A percentile compares a stretch with the other conserved stretches of the same genome.
These are phyloP conservation scores for Phalaenopsis hybrid DNA, from an alignment of 116 monocot genomes.

Conservation along the genomic window DNA sequence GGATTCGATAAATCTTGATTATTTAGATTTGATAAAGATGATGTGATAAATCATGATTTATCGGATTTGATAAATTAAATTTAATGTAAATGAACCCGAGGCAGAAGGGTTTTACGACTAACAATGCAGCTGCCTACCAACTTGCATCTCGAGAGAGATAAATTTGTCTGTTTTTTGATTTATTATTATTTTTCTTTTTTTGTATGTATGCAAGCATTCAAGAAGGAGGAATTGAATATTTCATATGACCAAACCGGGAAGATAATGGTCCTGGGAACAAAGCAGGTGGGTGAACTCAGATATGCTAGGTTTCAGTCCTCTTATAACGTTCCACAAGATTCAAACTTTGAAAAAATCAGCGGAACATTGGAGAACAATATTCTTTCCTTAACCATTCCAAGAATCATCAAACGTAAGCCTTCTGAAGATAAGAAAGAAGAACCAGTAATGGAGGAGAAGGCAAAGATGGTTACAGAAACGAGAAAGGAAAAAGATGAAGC, in stretches of 20 bases:
- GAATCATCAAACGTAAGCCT: background rate
- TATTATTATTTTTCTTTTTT: too few species aligned
- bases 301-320: conserved; percentile 19
- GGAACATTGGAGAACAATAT: conserved; percentile 38
- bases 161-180: too few species aligned
- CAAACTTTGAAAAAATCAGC: conserved; percentile 34
- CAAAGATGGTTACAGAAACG: background rate
- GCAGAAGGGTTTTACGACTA: too few species aligned
- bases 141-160: too few species aligned
- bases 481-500: background rate
- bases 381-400: conserved; percentile 48
- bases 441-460: background rate
- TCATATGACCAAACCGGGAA: conserved; percentile 40
- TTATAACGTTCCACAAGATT: conserved; percentile 35
- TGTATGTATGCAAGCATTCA: conserved; percentile 25
- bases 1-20: too few species aligned
- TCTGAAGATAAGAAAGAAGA: background rate
- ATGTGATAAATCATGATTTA: too few species aligned
- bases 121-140: too few species aligned
- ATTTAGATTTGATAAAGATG: too few species aligned
- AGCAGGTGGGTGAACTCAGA: background rate
- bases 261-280: conserved; percentile 35
- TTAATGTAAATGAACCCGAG: too few species aligned
- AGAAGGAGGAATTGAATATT: conserved; percentile 53
- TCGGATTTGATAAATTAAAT: too few species aligned